A percentile compares a stretch with the other conserved stretches of the same genome.
These are phyloP conservation scores for Monilinia polystroma DNA, from an alignment of 2,329 filamentous ascomycete species.

Conservation along the genomic window DNA sequence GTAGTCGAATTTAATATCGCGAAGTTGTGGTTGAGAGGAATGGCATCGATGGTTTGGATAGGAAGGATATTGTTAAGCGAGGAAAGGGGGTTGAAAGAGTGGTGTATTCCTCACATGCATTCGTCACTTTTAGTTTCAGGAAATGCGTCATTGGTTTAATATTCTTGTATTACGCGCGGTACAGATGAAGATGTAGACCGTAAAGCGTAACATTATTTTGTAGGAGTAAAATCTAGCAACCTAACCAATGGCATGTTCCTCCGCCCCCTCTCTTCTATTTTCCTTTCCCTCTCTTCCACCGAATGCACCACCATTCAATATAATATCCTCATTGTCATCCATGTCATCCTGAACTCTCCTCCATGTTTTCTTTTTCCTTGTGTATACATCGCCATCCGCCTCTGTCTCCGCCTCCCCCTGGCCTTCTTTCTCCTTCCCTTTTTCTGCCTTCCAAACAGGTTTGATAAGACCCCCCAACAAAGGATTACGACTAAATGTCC, in stretches of 20 bases:
- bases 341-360: conserved; percentile 45
- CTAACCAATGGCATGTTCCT: conserved; percentile 13
- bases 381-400: conserved; percentile 24
- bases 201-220: too few relatives aligned
- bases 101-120: too few relatives aligned
- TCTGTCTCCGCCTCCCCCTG: conserved; percentile 24
- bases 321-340: conserved; percentile 45
- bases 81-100: too few relatives aligned
- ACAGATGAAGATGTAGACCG: too few relatives aligned
- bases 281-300: conserved; percentile 28
- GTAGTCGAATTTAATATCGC: too few relatives aligned
- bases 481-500: conserved; percentile 41
- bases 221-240: not conserved
- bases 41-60: too few relatives aligned
- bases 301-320: conserved; percentile 43
- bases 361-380: conserved; percentile 41
- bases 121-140: too few relatives aligned
- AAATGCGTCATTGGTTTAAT: too few relatives aligned
- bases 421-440: conserved; percentile 36
- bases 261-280: conserved; percentile 28
- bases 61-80: too few relatives aligned
- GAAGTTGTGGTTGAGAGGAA: too few relatives aligned
- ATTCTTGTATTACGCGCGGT: too few relatives aligned
- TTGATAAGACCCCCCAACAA: conserved; percentile 41
- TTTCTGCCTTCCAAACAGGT: conserved; percentile 39